Conservation (phyloP, 371 early-diverging fungal species). For the Saksenaea oblongispora region DNA sequence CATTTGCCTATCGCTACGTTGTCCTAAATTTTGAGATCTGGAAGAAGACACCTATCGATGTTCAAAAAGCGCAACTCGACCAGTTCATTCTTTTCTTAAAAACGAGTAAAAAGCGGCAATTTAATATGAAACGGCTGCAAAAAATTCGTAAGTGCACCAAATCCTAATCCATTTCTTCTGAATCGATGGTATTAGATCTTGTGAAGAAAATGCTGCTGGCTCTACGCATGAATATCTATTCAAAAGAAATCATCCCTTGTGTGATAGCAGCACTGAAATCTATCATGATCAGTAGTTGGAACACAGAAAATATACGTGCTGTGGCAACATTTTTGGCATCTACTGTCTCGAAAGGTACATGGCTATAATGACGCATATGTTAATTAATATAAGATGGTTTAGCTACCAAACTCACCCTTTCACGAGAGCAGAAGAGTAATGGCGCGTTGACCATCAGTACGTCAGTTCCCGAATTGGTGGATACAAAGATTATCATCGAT, state of each 20-base stretch:
- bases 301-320: constrained; percentile 64
- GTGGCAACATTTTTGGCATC: constrained; percentile 71
- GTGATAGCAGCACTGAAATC: constrained; percentile 60
- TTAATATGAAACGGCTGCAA: constrained; percentile 64
- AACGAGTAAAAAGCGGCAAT: constrained; percentile 55
- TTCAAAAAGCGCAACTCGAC: constrained; percentile 65
- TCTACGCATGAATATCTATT: constrained; percentile 62
- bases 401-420: not conserved
- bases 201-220: constrained; percentile 67
- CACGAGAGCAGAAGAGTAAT: not conserved
- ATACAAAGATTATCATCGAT: constrained; percentile 37
- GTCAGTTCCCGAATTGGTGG: not conserved
- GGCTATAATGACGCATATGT: not conserved
- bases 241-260: constrained; percentile 53
- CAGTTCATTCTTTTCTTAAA: constrained; percentile 68
- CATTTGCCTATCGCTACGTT: constrained; percentile 65
- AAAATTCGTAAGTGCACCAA: constrained; percentile 56
- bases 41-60: constrained; percentile 58
- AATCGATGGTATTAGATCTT: constrained; percentile 37
- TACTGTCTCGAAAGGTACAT: constrained; percentile 61
- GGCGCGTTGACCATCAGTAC: constrained; percentile 5
- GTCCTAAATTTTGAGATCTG: constrained; percentile 76
- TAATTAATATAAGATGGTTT: not conserved
- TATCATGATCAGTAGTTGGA: constrained; percentile 61
- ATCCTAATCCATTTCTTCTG: not conserved